Evolutionary conservation across 106 monocot genomes (phyloP), one percentile per base, ranked within the genome.

Genomic region (Apostasia ramifera): DNA sequence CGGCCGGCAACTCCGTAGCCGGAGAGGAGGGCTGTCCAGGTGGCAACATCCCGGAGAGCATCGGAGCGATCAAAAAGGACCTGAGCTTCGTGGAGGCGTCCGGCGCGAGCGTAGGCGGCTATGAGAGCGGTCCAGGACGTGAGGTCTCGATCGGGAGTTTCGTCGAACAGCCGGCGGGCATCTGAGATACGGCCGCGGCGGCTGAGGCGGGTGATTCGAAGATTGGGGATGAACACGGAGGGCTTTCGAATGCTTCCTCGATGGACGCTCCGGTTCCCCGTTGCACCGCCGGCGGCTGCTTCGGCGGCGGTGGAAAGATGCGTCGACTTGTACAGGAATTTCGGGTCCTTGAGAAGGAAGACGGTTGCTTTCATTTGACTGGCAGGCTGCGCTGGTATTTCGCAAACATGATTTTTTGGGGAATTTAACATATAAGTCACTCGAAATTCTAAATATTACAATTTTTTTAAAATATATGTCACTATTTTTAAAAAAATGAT

Each of bases 21-120:
- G 0, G 78, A 76, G 67, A 93, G 72, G 72, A 93, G 70, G 3
- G 92, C 83, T 13, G 88, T 93, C 83, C 85, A 93, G 2, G 89
- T 88, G 47, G 89, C 76, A 37, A 89, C 83, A 52, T 93, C 80
- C 66, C 73, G 76, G 57, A 73, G 45, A 7, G 86, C 67, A 10
- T 70, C 73, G 0, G 83, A 69, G 42, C 78, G 74, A 49, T 86
- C 79, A 63, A 93, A 82, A 4, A 93, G 89, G 42, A 7, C 1
- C 14, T 78, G 83, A 7, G 89, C 93, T 1, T 89, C 81, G 8
- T 50, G 73, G 48, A 93, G 62, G 70, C 67, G 79, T 15, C 89
- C 84, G 26, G 68, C 66, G 8, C 83, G 69, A 39, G 77, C 26
- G 71, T 86, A 84, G 8, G 71, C 81, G 43, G 90, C 79, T 62